Base-by-base conservation (phyloP, 1,284 basidiomycete species). In the Apiotrichum montevideense region DNA sequence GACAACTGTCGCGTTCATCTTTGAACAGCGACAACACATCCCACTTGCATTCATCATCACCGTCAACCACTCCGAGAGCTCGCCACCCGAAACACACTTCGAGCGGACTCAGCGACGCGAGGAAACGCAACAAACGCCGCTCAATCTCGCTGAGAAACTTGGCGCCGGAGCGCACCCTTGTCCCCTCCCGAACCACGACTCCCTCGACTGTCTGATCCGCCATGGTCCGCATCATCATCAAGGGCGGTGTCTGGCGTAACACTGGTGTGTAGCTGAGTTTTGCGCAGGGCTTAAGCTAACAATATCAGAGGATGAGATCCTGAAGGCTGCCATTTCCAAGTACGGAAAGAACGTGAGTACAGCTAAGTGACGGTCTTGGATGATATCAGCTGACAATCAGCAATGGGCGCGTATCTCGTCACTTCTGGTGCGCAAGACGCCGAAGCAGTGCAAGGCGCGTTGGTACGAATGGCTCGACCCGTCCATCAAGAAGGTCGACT, bases 401-500 rank as follows among this genome's bases (percentile, higher is more conserved):
- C 77, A 78, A 75, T 78, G 94, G 94, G 95, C 96, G 32, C 91
- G 95, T 70, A 98, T 99, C 74, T 97, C 93, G 7, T 98, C 95
- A 42, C 81, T 99, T 34, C 84, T 99, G 51, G 96, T 98, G 44
- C 85, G 96, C 66, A 99, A 99, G 79, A 98, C 96, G 10, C 94
- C 96, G 10, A 99, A 99, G 76, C 96, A 99, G 79, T 98, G 96
- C 81, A 99, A 98, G 78, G 96, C 95, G 3, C 72, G 81, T 58
- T 98, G 96, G 96, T 98, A 97, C 76, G 96, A 98, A 80, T 98
- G 96, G 96, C 81, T 98, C 54, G 96, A 99, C 77, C 96, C 96
- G 6, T 95, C 93, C 51, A 99, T 98, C 79, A 98, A 98, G 78
- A 99, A 99, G 82, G 97, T 95, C 40, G 96, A 98, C 76, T 97